Evolutionary conservation across 2,329 filamentous ascomycete genomes (phyloP), one percentile per base, ranked within the genome.

Genomic region (Exophiala mesophila): DNA sequence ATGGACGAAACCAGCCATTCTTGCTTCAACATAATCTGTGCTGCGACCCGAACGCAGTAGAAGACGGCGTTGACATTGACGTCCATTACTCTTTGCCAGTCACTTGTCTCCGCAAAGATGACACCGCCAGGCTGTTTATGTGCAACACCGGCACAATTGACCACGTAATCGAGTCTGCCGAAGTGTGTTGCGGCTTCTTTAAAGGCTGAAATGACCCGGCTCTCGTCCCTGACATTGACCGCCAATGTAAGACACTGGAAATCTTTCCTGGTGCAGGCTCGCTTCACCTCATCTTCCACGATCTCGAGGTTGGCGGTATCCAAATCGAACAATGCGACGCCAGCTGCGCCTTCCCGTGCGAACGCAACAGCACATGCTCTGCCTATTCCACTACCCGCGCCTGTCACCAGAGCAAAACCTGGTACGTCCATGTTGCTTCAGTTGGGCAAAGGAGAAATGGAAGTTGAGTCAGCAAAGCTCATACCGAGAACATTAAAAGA

Each of bases 131-230:
- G 15, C 38, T 55, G 53, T 33, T 55, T 57, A 47, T 54, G 51
- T n/a, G 52, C 54, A 5, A 49, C 54, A 2, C 56, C 56, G 5
- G 57, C 55, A 15, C 20, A 54, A 46, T 60, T 60, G 40, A 58
- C 44, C 1, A 57, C 51, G 13, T 58, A 54, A 20, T 60, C 56
- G 6, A 60, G 47, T 9, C 49, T 47, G 19, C 56, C 80, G 52
- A 78, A 75, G 47, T 77, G 77, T 39, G 67, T 62, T 6, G 72
- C 72, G 16, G 76, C 68, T 41, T 72, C 69, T 53, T 80, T 75
- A 12, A 72, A 73, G 21, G 72, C 69, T 34, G 76, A 67, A 57
- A 80, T 71, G 41, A 71, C 55, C 12, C 51, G 72, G 45, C 67
- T 63, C 52, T 71, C 70, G 8, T 70, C 71, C 15, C 73, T 67